Conservation (phyloP, 75 land plant genomes). For the Isoetes taiwanensis region DNA sequence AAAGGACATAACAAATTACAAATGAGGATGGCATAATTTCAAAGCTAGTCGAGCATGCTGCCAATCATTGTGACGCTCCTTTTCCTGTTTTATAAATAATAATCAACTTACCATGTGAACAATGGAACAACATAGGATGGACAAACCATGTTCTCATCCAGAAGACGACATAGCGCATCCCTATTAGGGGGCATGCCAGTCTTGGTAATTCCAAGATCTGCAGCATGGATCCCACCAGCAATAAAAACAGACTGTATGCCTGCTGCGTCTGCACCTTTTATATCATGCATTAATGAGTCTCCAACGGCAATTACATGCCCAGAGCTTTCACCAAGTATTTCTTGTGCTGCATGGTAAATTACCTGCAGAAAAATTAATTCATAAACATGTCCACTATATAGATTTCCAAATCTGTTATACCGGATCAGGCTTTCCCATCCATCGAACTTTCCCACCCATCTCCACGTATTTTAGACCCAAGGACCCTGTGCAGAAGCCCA, state of each 20-base stretch:
- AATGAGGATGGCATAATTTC: too few species aligned
- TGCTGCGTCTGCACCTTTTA: constrained; percentile 55
- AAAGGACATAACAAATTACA: too few species aligned
- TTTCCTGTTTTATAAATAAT: too few species aligned
- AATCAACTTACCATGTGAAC: constrained; percentile 43
- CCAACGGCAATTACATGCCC: constrained; percentile 62
- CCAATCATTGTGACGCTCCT: too few species aligned
- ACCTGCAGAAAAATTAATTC: too few species aligned
- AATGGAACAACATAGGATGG: constrained; percentile 56
- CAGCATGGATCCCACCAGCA: constrained; percentile 72
- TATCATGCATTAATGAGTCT: constrained; percentile 77
- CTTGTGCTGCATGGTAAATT: constrained; percentile 51
- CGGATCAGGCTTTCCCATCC: constrained; percentile 88
- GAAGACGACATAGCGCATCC: constrained; percentile 30
- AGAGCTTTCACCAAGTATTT: constrained; percentile 34
- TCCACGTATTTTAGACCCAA: constrained; percentile 60
- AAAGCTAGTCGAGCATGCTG: too few species aligned
- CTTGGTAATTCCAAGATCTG: constrained; percentile 46
- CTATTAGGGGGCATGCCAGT: constrained; percentile 37
- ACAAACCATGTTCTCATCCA: constrained; percentile 23
- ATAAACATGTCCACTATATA: too few species aligned
- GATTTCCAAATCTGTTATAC: too few species aligned
- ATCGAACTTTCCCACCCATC: constrained; percentile 73
- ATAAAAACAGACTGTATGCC: constrained; percentile 61
- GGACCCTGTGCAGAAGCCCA: constrained; percentile 30